These are phyloP conservation scores for Ogataea corticis DNA, from an alignment of 805 yeast species.

Conservation along the genomic window DNA sequence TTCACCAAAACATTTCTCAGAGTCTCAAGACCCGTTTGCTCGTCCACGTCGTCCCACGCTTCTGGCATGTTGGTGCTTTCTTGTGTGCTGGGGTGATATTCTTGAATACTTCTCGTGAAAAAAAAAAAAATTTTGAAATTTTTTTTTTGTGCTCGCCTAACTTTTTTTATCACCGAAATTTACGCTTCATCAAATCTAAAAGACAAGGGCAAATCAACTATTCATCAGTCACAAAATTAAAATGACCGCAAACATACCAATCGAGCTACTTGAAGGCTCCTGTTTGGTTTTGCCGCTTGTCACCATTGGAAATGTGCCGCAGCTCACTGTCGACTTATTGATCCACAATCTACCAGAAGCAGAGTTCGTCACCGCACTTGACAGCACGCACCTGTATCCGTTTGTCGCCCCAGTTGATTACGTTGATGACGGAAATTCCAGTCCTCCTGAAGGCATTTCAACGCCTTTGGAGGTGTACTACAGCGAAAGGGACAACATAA, in stretches of 20 bases:
- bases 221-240: neutral
- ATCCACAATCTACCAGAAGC: conserved; percentile 58
- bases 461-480: conserved; percentile 68
- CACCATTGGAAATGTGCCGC: conserved; percentile 89
- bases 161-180: conserved; percentile 13
- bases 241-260: conserved; percentile 1
- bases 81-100: neutral
- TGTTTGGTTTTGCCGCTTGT: conserved; percentile 75
- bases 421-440: conserved; percentile 31
- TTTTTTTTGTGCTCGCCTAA: neutral
- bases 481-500: conserved; percentile 40
- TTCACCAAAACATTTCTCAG: conserved; percentile 71
- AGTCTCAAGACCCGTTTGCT: conserved; percentile 50
- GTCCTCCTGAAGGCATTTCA: conserved; percentile 36
- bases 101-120: neutral
- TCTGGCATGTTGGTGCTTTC: conserved; percentile 15
- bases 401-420: conserved; percentile 79
- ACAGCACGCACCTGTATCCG: conserved; percentile 68
- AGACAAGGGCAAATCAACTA: neutral
- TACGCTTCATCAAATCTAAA: neutral
- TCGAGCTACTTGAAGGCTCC: conserved; percentile 32
- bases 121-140: conserved; percentile 3
- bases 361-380: conserved; percentile 53
- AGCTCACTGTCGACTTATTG: conserved; percentile 71
- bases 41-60: conserved; percentile 27